These are phyloP conservation scores for Globisporangium paroecandrum DNA, from an alignment of 352 stramenopile genomes.

Conservation along the genomic window DNA sequence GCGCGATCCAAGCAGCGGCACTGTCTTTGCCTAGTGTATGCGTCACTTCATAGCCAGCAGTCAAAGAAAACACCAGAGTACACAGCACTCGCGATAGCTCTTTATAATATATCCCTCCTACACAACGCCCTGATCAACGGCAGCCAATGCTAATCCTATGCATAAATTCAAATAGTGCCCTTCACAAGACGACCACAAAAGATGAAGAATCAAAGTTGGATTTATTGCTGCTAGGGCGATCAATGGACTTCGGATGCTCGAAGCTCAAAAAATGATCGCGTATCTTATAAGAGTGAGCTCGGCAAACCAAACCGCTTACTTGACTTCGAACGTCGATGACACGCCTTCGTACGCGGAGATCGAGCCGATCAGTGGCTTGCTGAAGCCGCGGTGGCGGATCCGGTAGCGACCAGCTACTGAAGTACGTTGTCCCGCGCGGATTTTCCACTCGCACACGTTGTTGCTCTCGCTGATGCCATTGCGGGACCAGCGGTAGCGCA, in stretches of 20 bases:
- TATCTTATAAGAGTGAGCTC: too few species aligned
- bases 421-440: conserved; percentile 8
- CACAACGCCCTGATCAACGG: too few species aligned
- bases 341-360: conserved; percentile 14
- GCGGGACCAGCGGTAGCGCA: conserved; percentile 37
- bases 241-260: too few species aligned
- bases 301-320: background rate
- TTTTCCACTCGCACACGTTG: conserved; percentile 36
- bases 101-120: background rate
- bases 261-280: too few species aligned
- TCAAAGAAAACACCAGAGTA: background rate
- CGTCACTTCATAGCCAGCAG: background rate
- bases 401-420: conserved; percentile 31
- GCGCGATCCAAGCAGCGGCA: background rate
- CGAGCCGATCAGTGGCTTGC: conserved; percentile 26
- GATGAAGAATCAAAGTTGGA: background rate
- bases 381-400: conserved; percentile 40
- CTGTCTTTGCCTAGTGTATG: background rate
- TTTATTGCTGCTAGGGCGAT: background rate
- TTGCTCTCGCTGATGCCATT: conserved; percentile 25
- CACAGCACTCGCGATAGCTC: background rate
- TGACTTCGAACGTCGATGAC: background rate
- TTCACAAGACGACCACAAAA: too few species aligned
- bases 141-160: too few species aligned
- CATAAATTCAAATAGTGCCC: too few species aligned